Conservation (phyloP, 108 stramenopile genomes). For the Chaetoceros tenuissimus region DNA sequence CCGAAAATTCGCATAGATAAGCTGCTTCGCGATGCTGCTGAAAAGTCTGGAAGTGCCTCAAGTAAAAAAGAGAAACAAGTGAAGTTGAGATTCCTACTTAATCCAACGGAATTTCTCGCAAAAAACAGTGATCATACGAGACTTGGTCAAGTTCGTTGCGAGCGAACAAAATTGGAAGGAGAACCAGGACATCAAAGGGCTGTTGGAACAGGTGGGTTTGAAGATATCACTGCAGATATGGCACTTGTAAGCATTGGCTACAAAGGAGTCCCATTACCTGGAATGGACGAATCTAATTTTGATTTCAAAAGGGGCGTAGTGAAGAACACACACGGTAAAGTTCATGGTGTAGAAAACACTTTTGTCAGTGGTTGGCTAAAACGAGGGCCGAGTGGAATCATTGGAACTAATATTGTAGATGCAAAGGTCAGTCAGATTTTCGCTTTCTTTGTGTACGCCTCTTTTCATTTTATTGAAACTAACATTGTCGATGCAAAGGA, state of each 20-base stretch:
- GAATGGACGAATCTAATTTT: constrained; percentile 51
- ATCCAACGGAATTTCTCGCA: constrained; percentile 56
- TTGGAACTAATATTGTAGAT: constrained; percentile 88
- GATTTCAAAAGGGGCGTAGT: constrained; percentile 51
- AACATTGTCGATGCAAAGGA: constrained; percentile 82
- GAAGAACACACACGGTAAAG: constrained; percentile 58
- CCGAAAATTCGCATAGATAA: constrained; percentile 66
- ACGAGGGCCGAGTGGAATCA: constrained; percentile 95
- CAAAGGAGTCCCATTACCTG: constrained; percentile 69
- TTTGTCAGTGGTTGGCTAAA: constrained; percentile 96
- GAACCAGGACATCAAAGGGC: constrained; percentile 63
- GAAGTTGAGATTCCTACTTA: constrained; percentile 83
- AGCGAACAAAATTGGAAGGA: constrained; percentile 71
- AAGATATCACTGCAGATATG: constrained; percentile 35
- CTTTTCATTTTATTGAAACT: constrained; percentile 82
- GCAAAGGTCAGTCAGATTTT: too few relatives aligned
- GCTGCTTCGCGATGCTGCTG: constrained; percentile 41
- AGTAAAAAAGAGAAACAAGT: constrained; percentile 24
- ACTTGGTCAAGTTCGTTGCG: constrained; percentile 59
- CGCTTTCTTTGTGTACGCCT: constrained; percentile 63
- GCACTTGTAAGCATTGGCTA: constrained; percentile 91
- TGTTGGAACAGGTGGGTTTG: constrained; percentile 59
- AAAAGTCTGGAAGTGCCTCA: neutral
- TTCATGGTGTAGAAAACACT: constrained; percentile 57
- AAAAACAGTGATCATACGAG: constrained; percentile 14